These are phyloP conservation scores for Pseudopyricularia javanii DNA, from an alignment of 2,329 filamentous ascomycete species.

Conservation along the genomic window DNA sequence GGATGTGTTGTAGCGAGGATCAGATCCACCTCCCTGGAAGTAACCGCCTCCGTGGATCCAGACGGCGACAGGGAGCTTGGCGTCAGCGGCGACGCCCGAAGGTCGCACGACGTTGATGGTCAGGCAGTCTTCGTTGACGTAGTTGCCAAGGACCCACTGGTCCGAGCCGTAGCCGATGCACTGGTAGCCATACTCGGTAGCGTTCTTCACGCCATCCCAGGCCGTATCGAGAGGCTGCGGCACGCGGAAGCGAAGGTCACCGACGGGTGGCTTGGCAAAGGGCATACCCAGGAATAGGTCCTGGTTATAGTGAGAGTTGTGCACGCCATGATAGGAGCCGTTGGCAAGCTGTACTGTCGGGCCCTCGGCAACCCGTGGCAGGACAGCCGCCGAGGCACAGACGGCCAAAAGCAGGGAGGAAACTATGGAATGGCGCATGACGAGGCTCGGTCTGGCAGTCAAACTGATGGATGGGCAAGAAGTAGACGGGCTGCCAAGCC, in stretches of 20 bases:
- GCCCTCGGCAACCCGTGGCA: neutral
- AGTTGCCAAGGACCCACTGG: slow-evolving; percentile 7
- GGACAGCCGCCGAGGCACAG: neutral
- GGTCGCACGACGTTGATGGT: slow-evolving; percentile 50
- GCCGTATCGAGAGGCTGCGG: slow-evolving; percentile 20
- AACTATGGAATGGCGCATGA: neutral
- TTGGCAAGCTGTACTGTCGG: slow-evolving; percentile 13
- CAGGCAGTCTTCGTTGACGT: slow-evolving; percentile 41
- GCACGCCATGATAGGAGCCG: slow-evolving; percentile 22
- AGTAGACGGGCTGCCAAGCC: too few species aligned
- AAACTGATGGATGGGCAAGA: too few species aligned
- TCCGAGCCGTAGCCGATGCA: slow-evolving; percentile 36
- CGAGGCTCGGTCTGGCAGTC: neutral
- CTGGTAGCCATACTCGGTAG: slow-evolving; percentile 29
- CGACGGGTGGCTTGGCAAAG: slow-evolving; percentile 29
- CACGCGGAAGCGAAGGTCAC: slow-evolving; percentile 22
- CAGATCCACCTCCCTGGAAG: slow-evolving; percentile 16
- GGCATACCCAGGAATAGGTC: slow-evolving; percentile 44
- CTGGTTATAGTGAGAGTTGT: slow-evolving; percentile 23
- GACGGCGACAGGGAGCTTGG: slow-evolving; percentile 34
- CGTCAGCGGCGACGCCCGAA: slow-evolving; percentile 23
- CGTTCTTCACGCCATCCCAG: slow-evolving; percentile 26
- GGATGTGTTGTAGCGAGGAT: slow-evolving; percentile 45
- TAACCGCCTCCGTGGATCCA: slow-evolving; percentile 40
- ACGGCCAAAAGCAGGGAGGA: neutral